Base-by-base conservation (phyloP, 2,329 filamentous ascomycete species). In the Ophiostoma sp. region DNA sequence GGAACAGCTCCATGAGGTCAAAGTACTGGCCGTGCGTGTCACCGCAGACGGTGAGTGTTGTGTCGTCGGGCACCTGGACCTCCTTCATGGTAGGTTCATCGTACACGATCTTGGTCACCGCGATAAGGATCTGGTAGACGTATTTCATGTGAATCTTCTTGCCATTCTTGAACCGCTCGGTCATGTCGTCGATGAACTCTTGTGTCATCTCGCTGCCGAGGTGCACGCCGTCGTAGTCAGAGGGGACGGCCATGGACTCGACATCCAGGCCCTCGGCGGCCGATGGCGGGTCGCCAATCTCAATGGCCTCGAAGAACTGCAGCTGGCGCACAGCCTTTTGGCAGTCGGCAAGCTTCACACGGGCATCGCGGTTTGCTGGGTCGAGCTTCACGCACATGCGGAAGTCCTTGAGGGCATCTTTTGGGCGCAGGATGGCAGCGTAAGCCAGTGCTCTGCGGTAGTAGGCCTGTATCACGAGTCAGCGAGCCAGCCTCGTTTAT, bases 11-110 rank as follows among this genome's bases (percentile, higher is more conserved):
- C 82, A 99, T 89, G 58, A 99, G 84, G 78, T 99, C 95, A 77
- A 96, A 99, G 81, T 93, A 99, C 85, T 99, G 95, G 63, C 92
- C 95, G 77, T 99, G 95, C 5, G 95, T 99, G 77, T 99, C 95
- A 78, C 95, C 95, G 76, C 95, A 99, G 68, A 99, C 93, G 2
- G 95, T 99, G 75, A 99, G 83, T 76, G 89, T 86, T 69, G 89
- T 87, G 68, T 89, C 92, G 63, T 91, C 81, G 5, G 89, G 87
- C 67, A 99, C 87, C 65, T 91, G 86, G 76, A 95, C 86, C 80
- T 99, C 95, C 40, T 97, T 93, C 95, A 99, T 97, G 40, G 95
- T 99, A 16, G 94, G 85, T 80, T 99, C 95, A 67, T 93, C 88
- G 77, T 94, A 93, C 63, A 97, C 89, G 69, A 99, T 85, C 72